Evolutionary conservation across 805 yeast genomes (phyloP), one percentile per base, ranked within the genome.

Genomic region (Candida dendrica): DNA sequence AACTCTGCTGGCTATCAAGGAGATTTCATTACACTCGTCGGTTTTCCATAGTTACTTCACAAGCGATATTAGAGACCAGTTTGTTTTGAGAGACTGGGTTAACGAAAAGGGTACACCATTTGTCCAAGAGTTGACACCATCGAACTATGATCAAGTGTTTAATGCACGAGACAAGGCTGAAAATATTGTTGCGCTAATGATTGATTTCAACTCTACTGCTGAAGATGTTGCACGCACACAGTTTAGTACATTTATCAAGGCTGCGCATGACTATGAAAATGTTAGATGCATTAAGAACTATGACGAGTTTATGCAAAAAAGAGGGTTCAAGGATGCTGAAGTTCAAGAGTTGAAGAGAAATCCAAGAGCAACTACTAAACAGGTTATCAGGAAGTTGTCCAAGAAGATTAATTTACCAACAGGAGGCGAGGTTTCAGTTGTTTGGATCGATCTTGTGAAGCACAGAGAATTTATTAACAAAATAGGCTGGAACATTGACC

Each of bases 1-100:
- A 2, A 77, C 85, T 14, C 51, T 84, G 16, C 60, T 79, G 26
- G 64, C 81, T 18, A 74, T 81, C 57, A 81, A 75, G 49, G 82
- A 82, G 41, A 72, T 74, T 41, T 64, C 77, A 13, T 55, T 75
- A 42, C 53, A 73, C 27, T 71, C 85, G 0, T 62, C 65, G 4
- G 71, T 80, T 5, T 81, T 60, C 48, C 84, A 75, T 49, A 78
- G 76, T 42, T 78, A 75, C 60, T 79, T 81, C 0, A 74, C 87
- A 6, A 77, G 76, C 38, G 86, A 83, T 49, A 70, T 74, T 42
- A 69, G 93, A 47, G 70, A 75, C 47, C 59, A 60, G 15, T 65
- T 64, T 18, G 56, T 66, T 31, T 63, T 84, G 11, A 52, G 68
- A 47, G 53, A 69, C 11, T 83, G 81, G 63, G 61, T 82, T 29